phyloP scores from a whole-genome alignment of 2,329 filamentous ascomycete genomes.

The Elsinoe australis region DNA sequence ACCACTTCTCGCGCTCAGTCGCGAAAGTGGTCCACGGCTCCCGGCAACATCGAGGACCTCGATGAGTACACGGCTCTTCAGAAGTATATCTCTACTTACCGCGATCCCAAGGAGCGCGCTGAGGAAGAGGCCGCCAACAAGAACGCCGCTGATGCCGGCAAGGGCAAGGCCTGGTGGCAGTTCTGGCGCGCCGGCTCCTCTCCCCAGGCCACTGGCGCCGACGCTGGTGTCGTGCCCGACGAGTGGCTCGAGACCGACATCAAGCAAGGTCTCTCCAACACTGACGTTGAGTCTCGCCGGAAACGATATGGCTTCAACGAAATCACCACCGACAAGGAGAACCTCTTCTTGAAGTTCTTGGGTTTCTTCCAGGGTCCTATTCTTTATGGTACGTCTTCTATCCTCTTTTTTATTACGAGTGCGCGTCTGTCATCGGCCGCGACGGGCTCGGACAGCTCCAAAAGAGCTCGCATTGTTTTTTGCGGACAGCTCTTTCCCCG shows the following conservation, averaged over 20 bases:
- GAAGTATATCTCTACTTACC: constrained; percentile 60
- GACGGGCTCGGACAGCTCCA: neutral
- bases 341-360: constrained; percentile 66
- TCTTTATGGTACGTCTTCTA: constrained; percentile 57
- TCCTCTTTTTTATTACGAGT: constrained; percentile 19
- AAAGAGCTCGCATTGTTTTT: neutral
- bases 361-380: constrained; percentile 69
- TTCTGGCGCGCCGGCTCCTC: constrained; percentile 44
- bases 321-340: constrained; percentile 65
- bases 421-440: neutral
- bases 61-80: constrained; percentile 60
- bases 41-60: constrained; percentile 39
- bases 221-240: constrained; percentile 46
- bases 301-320: constrained; percentile 65
- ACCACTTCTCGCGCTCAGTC: constrained; percentile 27
- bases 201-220: constrained; percentile 28
- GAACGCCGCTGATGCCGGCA: constrained; percentile 37
- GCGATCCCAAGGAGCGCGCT: constrained; percentile 49
- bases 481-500: constrained; percentile 5
- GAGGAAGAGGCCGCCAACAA: constrained; percentile 35
- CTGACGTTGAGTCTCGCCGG: constrained; percentile 56
- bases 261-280: constrained; percentile 51
- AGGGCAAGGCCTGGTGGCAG: constrained; percentile 50
- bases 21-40: constrained; percentile 35
- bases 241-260: constrained; percentile 64